Conservation (phyloP, 345 rosid species). For the Clausena lansium region DNA sequence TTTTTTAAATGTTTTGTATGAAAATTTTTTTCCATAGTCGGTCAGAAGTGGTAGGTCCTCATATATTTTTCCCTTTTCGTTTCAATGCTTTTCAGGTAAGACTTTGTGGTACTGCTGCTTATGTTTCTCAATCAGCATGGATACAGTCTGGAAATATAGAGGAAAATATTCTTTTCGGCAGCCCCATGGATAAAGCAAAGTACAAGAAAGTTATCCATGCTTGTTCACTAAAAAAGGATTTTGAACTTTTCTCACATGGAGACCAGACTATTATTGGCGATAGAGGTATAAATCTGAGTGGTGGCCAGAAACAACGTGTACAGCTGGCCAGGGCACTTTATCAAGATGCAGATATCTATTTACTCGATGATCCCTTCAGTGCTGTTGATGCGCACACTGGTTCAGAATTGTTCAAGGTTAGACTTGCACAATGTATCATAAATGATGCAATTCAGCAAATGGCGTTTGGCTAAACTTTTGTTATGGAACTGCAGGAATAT, state of each 20-base stretch:
- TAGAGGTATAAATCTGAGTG: constrained; percentile 97
- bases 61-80: constrained; percentile 15
- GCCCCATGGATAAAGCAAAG: constrained; percentile 88
- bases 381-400: constrained; percentile 99
- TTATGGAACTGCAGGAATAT: constrained; percentile 73
- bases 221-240: constrained; percentile 90
- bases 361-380: constrained; percentile 99
- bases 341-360: constrained; percentile 97
- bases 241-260: constrained; percentile 97
- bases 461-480: constrained; percentile 24
- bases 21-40: not conserved
- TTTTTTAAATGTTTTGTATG: constrained; percentile 1
- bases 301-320: constrained; percentile 98
- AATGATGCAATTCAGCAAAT: constrained; percentile 13
- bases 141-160: constrained; percentile 99
- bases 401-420: constrained; percentile 93
- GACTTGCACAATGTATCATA: constrained; percentile 13
- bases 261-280: constrained; percentile 99
- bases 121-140: constrained; percentile 99
- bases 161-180: constrained; percentile 97
- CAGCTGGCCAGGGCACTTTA: constrained; percentile 99
- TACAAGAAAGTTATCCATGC: constrained; percentile 93
- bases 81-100: constrained; percentile 60
- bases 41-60: constrained; percentile 13
- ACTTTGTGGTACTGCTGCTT: constrained; percentile 91